These are phyloP conservation scores for Colletotrichum sp. DNA, from an alignment of 2,329 filamentous ascomycete genomes.

Conservation along the genomic window DNA sequence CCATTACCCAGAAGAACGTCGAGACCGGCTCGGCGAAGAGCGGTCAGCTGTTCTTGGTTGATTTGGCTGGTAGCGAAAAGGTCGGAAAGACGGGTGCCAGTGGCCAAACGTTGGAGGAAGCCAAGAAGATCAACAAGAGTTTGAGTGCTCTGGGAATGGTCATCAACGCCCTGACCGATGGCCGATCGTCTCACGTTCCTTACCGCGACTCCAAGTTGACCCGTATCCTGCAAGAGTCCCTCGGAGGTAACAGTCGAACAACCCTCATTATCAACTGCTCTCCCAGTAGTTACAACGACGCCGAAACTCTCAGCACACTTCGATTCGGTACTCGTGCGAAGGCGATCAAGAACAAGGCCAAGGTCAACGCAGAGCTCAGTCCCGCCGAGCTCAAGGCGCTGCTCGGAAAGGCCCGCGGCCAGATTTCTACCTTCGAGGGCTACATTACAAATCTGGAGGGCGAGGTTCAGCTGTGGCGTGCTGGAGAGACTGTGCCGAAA, in stretches of 20 bases:
- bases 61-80: conserved; percentile 98
- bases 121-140: conserved; percentile 99
- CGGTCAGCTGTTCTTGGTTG: conserved; percentile 94
- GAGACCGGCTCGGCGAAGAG: conserved; percentile 96
- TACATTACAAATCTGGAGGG: conserved; percentile 85
- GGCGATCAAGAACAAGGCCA: conserved; percentile 99
- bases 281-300: conserved; percentile 98
- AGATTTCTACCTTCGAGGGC: conserved; percentile 85
- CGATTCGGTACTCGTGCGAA: conserved; percentile 96
- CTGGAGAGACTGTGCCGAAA: conserved; percentile 85
- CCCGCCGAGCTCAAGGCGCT: conserved; percentile 92
- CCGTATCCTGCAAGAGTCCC: conserved; percentile 92
- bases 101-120: conserved; percentile 95
- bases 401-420: conserved; percentile 89
- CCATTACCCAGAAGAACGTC: conserved; percentile 96
- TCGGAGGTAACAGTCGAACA: conserved; percentile 98
- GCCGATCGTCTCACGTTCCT: conserved; percentile 94
- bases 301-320: conserved; percentile 89
- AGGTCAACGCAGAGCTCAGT: conserved; percentile 98
- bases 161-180: conserved; percentile 86
- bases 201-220: conserved; percentile 99
- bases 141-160: conserved; percentile 98
- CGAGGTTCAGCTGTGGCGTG: conserved; percentile 87
- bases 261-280: conserved; percentile 99
- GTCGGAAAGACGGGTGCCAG: conserved; percentile 98